Evolutionary conservation across 176 grass and related monocot genomes (phyloP).

Genomic region (Aegilops longissima): DNA sequence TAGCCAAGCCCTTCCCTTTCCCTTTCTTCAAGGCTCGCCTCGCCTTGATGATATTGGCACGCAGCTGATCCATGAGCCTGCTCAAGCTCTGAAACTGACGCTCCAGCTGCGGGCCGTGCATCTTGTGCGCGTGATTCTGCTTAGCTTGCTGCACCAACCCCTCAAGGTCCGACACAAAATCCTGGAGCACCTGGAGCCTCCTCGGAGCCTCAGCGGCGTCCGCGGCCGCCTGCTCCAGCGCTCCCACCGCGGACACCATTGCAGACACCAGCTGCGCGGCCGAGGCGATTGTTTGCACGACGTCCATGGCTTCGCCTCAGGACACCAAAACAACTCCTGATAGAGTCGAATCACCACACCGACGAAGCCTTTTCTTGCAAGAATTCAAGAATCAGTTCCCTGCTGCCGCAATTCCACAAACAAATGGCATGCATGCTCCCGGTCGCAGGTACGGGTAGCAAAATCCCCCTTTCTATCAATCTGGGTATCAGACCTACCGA

Average conservation of each 20-base stretch:
- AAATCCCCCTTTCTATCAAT: neutral
- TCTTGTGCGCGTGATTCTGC: conserved; percentile 53
- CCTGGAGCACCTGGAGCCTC: conserved; percentile 60
- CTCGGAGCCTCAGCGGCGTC: conserved; percentile 53
- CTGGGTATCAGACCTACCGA: neutral
- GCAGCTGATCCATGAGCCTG: conserved; percentile 47
- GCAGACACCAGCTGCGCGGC: conserved; percentile 57
- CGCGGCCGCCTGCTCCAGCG: conserved; percentile 56
- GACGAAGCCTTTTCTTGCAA: neutral
- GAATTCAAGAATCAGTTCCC: neutral
- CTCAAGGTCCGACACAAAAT: conserved; percentile 58
- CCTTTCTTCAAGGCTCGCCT: conserved; percentile 49
- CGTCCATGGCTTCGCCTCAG: conserved; percentile 38
- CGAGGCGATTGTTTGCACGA: conserved; percentile 46
- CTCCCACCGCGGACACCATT: conserved; percentile 55
- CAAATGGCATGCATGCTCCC: neutral
- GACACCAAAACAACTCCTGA: neutral
- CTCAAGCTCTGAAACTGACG: conserved; percentile 57
- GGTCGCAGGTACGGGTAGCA: neutral
- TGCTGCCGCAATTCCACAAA: conserved; percentile 7
- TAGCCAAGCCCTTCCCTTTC: conserved; percentile 52
- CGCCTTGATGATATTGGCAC: conserved; percentile 48
- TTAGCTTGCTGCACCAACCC: conserved; percentile 38
- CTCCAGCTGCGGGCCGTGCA: conserved; percentile 51
- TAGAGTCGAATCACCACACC: neutral